Percentiles rank a stretch among this genome's conserved stretches.
Conservation (phyloP, 345 rosid genomes). For the Turritis glabra region DNA sequence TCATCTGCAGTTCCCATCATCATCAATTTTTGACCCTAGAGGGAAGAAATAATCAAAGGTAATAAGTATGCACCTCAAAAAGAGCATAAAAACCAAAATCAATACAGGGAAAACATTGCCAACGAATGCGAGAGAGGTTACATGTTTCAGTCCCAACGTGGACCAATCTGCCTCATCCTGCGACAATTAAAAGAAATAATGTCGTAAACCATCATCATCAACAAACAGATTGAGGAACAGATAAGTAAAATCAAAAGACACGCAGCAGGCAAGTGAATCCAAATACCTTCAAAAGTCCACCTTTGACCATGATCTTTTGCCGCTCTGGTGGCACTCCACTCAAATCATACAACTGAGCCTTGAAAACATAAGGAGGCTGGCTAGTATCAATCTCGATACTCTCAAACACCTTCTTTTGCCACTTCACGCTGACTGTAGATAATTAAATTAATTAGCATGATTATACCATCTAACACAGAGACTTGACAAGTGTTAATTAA, state of each 20-base stretch:
- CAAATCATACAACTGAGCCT: conserved; percentile 71
- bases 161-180: conserved; percentile 93
- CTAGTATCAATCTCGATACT: conserved; percentile 71
- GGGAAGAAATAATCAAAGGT: background rate
- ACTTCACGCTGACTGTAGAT: conserved; percentile 48
- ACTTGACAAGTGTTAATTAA: no score
- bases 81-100: background rate
- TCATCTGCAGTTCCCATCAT: conserved; percentile 95
- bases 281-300: conserved; percentile 73
- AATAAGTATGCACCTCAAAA: background rate
- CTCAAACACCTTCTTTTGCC: conserved; percentile 81
- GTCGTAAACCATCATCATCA: background rate
- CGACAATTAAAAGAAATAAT: conserved; percentile 26
- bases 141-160: conserved; percentile 68
- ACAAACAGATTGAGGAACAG: background rate
- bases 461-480: no score
- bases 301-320: conserved; percentile 89
- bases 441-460: no score
- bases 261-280: background rate
- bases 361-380: conserved; percentile 77
- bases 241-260: background rate
- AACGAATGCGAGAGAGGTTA: conserved; percentile 5
- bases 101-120: background rate
- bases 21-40: conserved; percentile 86
- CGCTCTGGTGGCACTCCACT: conserved; percentile 88